Evolutionary conservation across 1,139 yeast species (phyloP), one percentile per base, ranked within the genome.

Genomic region (Kluyveromyces marxianus): DNA sequence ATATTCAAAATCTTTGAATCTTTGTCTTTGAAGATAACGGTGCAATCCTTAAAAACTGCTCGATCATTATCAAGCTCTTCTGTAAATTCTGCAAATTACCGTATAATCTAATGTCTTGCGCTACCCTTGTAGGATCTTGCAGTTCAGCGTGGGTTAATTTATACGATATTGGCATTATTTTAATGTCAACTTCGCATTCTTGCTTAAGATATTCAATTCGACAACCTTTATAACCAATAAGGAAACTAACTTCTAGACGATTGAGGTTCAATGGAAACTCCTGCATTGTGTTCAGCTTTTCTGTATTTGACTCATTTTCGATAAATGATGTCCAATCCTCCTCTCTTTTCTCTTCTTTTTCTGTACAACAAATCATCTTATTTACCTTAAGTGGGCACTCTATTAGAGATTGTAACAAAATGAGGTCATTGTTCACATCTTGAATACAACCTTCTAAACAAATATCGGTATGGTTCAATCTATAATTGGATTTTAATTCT

Each of bases 211-310:
- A 35, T 36, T 55, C 57, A 10, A 68, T 66, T 37, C 62, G 52
- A 8, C 47, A 26, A 1, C 71, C 71, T 10, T 51, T 49, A 14
- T 49, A 54, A 2, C 71, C 71, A 33, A 68, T 67, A 24, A 67
- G 49, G 38, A 55, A 63, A 1, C 68, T 58, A 1, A 67, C 62
- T 42, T 66, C 65, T 8, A 47, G 48, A 41, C 60, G 59, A 14
- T 53, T 60, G 24, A 66, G 45, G 24, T 50, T 47, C 1, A 67
- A 42, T 14, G 21, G 21, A 26, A 14, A 25, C 8, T 25, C 28
- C 30, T 25, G 6, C 5, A 30, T 36, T 29, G 25, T 4, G 6
- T 6, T 25, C 8, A 25, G 8, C 4, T 14, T 14, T 10, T 14
- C 25, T 6, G 29, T 49, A 6, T 35, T 8, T 29, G 31, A 7